Conservation (phyloP, 1,139 yeast species). For the Candida sp. region DNA sequence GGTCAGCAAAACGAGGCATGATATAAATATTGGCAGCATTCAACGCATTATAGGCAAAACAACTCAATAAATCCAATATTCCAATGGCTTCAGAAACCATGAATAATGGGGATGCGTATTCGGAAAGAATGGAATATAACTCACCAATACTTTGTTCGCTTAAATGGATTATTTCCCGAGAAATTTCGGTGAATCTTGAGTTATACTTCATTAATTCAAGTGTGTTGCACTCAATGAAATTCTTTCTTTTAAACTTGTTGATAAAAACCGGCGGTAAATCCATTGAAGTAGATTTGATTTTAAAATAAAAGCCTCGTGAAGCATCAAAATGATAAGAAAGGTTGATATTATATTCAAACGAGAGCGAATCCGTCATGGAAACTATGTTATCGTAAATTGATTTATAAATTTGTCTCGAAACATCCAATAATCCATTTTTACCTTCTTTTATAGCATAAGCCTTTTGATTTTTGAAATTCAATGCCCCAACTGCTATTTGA, state of each 20-base stretch:
- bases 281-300: constrained; percentile 15
- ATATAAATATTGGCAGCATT: constrained; percentile 17
- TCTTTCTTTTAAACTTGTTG: constrained; percentile 25
- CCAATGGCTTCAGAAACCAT: constrained; percentile 45
- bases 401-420: constrained; percentile 38
- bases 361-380: constrained; percentile 15
- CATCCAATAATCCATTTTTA: constrained; percentile 42
- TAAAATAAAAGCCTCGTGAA: constrained; percentile 34
- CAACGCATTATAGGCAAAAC: constrained; percentile 23
- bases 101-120: constrained; percentile 29
- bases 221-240: constrained; percentile 36
- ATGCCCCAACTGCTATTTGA: constrained; percentile 32
- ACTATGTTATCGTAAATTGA: constrained; percentile 31
- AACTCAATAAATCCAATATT: constrained; percentile 36
- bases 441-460: constrained; percentile 43
- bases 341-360: constrained; percentile 14
- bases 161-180: constrained; percentile 34
- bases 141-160: constrained; percentile 35
- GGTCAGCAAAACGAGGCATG: constrained; percentile 29
- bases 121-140: constrained; percentile 19
- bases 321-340: constrained; percentile 31
- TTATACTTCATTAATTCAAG: constrained; percentile 38
- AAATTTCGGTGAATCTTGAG: constrained; percentile 32
- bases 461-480: constrained; percentile 40
- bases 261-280: constrained; percentile 28